These are phyloP conservation scores for Fraxinus dipetala DNA, from an alignment of 305 asterid species.

Conservation along the genomic window DNA sequence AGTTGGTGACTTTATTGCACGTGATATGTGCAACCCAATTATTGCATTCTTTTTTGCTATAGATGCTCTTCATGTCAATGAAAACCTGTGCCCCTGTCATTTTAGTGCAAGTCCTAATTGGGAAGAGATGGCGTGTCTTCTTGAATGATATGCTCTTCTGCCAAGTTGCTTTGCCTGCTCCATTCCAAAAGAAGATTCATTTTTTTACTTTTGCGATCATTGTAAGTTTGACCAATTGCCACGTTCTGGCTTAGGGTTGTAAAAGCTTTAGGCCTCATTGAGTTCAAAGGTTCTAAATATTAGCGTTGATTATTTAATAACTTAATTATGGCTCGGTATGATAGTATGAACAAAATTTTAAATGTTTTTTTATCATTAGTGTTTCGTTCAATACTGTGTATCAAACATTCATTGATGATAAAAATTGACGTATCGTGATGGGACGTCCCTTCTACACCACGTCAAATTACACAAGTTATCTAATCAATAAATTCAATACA, in stretches of 20 bases:
- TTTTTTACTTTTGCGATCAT: not conserved
- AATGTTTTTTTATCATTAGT: not conserved
- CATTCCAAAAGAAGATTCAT: slow-evolving; percentile 1
- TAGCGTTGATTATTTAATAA: not conserved
- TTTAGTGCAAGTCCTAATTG: slow-evolving; percentile 16
- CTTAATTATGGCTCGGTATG: not conserved
- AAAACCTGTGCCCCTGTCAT: slow-evolving; percentile 17
- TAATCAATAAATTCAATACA: not conserved
- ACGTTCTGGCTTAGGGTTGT: not conserved
- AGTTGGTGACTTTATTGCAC: slow-evolving; percentile 31
- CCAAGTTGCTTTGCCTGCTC: not conserved
- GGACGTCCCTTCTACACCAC: not conserved
- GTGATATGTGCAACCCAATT: slow-evolving; percentile 24
- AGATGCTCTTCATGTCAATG: slow-evolving; percentile 21
- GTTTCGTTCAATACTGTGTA: not conserved
- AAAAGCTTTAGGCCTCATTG: not conserved
- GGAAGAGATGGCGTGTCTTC: not conserved
- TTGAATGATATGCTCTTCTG: not conserved
- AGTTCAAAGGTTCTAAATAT: not conserved
- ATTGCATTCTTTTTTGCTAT: slow-evolving; percentile 14
- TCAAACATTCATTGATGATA: not conserved
- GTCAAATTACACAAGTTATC: not conserved
- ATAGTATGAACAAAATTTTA: not conserved
- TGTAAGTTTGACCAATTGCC: not conserved
- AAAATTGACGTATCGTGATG: not conserved